Base-by-base conservation (phyloP, 1,284 basidiomycete genomes). In the Mixia osmundae region DNA sequence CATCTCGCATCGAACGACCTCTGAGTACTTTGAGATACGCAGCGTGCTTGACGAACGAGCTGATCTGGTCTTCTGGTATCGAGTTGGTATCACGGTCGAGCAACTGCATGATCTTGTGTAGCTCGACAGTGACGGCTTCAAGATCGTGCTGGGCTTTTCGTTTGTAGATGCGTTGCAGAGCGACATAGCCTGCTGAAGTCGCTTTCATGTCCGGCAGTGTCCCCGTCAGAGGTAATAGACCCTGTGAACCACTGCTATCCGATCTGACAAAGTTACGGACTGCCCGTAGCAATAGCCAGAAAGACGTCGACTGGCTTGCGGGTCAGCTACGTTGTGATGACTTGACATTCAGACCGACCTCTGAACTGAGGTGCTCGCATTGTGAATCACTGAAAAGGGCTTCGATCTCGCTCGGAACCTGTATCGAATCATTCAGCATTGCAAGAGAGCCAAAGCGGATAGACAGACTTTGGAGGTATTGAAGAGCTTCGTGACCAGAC, bases 151-250 rank as follows among this genome's bases (percentile, higher is more conserved):
- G 64, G 2, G 78, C 70, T 38, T 69, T 68, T 3, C 58, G 52
- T 46, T 73, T 73, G 59, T 85, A 89, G 40, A 83, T 51, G 21
- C 61, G 67, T 52, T 85, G 79, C 18, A 89, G 61, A 24, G 68
- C 63, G 31, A 85, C 71, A 53, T 94, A 97, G 39, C 67, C 68
- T 25, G 61, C 55, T 0, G 87, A 91, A 46, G 76, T 76, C 3
- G 87, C 73, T 54, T 91, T 89, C 79, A 99, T 94, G 58, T 97
- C 89, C 0, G 89, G 89, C 1, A 97, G 61, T 0, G 78, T 67
- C 2, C 69, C 61, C 0, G 67, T 63, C 11, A 73, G 57, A 0
- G 73, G 73, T 4, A 69, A 54, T 8, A 69, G 65, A 15, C 48
- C 39, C 1, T 51, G 62, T 56, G 45, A 42, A 61, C 60, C 37